Base-by-base conservation (phyloP, 2,329 filamentous ascomycete species). In the Trichoderma atrobrunneum region DNA sequence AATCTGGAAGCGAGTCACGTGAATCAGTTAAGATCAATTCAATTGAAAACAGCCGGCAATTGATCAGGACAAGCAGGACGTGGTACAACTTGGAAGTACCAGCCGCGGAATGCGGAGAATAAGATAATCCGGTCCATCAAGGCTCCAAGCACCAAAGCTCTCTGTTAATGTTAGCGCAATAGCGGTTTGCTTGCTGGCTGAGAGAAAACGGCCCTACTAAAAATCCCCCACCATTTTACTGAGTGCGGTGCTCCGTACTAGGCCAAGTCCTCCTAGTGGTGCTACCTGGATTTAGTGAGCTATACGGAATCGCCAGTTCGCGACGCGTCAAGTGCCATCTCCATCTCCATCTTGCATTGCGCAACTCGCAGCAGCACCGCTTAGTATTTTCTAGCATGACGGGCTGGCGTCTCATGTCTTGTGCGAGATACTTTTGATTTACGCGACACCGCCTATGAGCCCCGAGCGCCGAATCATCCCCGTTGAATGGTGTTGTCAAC, bases 271-370 rank as follows among this genome's bases (percentile, higher is more conserved):
- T 28, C 32, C 30, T 57, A 56, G 68, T 64, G 60, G 59, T 62
- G 60, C 60, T 63, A 43, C 67, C 28, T 36, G 60, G 60, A 26
- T 63, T 56, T 63, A 70, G 59, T 63, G 39, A 51, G 30, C 39
- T 51, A 30, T 68, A 59, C 54, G 10, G 57, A 70, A 51, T 62
- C 56, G 36, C 67, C 30, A 71, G 67, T 36, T 51, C 71, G 71
- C 71, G 71, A 72, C 71, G 71, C 71, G 71, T 72, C 64, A 34
- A 61, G 43, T 51, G 39, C 24, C 48, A 34, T 28, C 56, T 63
- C 24, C 48, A 34, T 28, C 56, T 63, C 24, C 48, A 34, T 68
- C 59, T 36, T 48, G 57, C 57, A 63, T 30, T 72, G 62, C 71
- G 71, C 61, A 68, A 32, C 64, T 10, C 71, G 39, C 64, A 43